Percentiles rank a stretch among this genome's conserved stretches.
phyloP scores from a whole-genome alignment of 176 grass and related monocot genomes.

The Alopecurus myosuroides region DNA sequence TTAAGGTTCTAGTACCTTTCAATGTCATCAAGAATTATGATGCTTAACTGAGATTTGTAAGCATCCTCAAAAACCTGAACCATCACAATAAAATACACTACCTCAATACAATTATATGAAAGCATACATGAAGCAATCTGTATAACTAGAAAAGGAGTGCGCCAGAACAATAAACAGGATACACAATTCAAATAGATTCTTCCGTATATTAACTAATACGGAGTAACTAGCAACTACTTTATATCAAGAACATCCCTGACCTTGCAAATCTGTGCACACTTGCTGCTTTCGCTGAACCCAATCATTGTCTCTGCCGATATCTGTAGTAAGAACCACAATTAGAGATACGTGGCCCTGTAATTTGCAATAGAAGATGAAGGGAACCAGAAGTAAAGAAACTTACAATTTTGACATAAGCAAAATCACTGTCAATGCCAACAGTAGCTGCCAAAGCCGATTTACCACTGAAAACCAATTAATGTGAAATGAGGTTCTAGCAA shows the following conservation, averaged over 20 bases:
- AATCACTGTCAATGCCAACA: constrained; percentile 91
- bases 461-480: constrained; percentile 45
- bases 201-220: constrained; percentile 1
- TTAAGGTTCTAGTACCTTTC: constrained; percentile 33
- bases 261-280: constrained; percentile 92
- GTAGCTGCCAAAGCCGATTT: constrained; percentile 72
- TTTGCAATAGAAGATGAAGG: not conserved
- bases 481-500: constrained; percentile 12
- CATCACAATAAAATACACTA: not conserved
- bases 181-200: constrained; percentile 3
- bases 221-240: not conserved
- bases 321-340: constrained; percentile 34
- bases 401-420: constrained; percentile 96
- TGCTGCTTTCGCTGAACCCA: constrained; percentile 88
- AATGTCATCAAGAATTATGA: constrained; percentile 98
- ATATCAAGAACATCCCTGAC: constrained; percentile 35
- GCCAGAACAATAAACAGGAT: constrained; percentile 1
- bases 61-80: constrained; percentile 98
- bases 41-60: constrained; percentile 93
- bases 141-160: not conserved
- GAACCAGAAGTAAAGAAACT: constrained; percentile 32
- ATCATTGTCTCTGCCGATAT: constrained; percentile 97
- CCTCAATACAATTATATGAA: not conserved
- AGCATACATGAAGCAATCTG: not conserved
- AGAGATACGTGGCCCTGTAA: not conserved